Evolutionary conservation across 768 basidiomycete genomes (phyloP).

Genomic region (Glaciozyma martinii): DNA sequence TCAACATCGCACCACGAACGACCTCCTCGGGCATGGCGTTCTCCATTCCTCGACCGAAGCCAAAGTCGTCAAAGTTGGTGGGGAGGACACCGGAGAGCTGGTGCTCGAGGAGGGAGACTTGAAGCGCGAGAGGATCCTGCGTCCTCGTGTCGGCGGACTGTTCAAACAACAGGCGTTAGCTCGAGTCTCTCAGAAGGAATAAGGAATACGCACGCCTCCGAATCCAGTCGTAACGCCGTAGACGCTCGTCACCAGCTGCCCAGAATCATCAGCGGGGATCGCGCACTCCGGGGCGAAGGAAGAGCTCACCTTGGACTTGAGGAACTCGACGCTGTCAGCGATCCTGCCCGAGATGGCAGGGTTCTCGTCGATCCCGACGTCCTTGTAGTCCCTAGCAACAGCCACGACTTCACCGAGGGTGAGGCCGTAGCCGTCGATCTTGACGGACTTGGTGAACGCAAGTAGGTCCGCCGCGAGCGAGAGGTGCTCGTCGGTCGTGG

Average conservation of each 20-base stretch:
- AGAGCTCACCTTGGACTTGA: conserved; percentile 42
- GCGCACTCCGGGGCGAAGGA: conserved; percentile 1
- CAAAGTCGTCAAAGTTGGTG: conserved; percentile 3
- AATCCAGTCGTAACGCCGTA: conserved; percentile 84
- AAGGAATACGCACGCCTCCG: conserved; percentile 58
- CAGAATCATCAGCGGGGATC: background rate
- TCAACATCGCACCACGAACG: conserved; percentile 76
- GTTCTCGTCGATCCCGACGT: conserved; percentile 45
- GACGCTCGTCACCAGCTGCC: conserved; percentile 51
- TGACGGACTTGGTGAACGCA: conserved; percentile 37
- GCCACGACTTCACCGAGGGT: conserved; percentile 72
- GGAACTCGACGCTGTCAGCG: conserved; percentile 47
- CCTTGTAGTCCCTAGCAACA: conserved; percentile 55
- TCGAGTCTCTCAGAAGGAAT: conserved; percentile 25
- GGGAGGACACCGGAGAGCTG: conserved; percentile 63
- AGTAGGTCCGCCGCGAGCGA: conserved; percentile 11
- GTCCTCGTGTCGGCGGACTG: conserved; percentile 68
- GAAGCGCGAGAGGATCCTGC: conserved; percentile 59
- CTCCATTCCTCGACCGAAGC: conserved; percentile 44
- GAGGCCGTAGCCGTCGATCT: conserved; percentile 60
- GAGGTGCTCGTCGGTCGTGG: background rate
- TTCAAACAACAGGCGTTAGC: conserved; percentile 16
- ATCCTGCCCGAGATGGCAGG: conserved; percentile 49
- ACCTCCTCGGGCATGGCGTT: conserved; percentile 72
- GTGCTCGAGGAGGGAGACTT: conserved; percentile 57